A percentile compares a stretch with the other conserved stretches of the same genome.
Conservation (phyloP, 2,329 filamentous ascomycete species). For the Pestalotiopsis sp. region DNA sequence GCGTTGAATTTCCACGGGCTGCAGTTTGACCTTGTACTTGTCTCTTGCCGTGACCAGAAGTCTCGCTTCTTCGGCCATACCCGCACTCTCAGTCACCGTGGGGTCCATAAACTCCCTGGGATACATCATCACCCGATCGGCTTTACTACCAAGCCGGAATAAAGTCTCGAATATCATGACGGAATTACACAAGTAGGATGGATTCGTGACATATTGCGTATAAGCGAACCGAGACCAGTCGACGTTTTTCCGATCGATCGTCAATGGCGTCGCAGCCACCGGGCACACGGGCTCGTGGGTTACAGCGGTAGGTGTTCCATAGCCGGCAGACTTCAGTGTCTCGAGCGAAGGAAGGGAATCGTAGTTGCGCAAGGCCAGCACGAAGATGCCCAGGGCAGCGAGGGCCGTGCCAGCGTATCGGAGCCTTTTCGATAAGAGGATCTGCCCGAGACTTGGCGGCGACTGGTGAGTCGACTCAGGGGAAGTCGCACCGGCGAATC, state of each 20-base stretch:
- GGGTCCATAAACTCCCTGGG: constrained; percentile 41
- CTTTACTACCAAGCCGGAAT: constrained; percentile 42
- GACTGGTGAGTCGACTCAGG: constrained; percentile 24
- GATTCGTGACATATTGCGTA: constrained; percentile 52
- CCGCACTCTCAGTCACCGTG: constrained; percentile 30
- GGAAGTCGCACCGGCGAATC: constrained; percentile 16
- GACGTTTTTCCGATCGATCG: constrained; percentile 27
- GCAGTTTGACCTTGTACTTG: constrained; percentile 46
- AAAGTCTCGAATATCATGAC: constrained; percentile 53
- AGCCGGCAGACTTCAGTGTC: constrained; percentile 23
- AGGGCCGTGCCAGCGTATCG: constrained; percentile 30
- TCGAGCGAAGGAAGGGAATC: constrained; percentile 31
- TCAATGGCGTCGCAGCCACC: constrained; percentile 22
- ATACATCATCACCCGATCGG: constrained; percentile 50
- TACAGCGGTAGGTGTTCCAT: constrained; percentile 11
- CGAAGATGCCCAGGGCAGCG: constrained; percentile 27
- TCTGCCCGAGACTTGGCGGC: constrained; percentile 36
- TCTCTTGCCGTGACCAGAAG: constrained; percentile 46
- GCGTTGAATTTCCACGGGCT: constrained; percentile 43
- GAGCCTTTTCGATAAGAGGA: constrained; percentile 38
- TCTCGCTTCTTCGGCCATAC: constrained; percentile 30
- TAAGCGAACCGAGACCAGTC: constrained; percentile 52
- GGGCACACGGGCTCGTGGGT: constrained; percentile 24
- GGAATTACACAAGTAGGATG: constrained; percentile 51
- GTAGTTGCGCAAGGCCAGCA: constrained; percentile 33